phyloP scores from a whole-genome alignment of 257 asterid species.

The Craterostigma plantagineum region DNA sequence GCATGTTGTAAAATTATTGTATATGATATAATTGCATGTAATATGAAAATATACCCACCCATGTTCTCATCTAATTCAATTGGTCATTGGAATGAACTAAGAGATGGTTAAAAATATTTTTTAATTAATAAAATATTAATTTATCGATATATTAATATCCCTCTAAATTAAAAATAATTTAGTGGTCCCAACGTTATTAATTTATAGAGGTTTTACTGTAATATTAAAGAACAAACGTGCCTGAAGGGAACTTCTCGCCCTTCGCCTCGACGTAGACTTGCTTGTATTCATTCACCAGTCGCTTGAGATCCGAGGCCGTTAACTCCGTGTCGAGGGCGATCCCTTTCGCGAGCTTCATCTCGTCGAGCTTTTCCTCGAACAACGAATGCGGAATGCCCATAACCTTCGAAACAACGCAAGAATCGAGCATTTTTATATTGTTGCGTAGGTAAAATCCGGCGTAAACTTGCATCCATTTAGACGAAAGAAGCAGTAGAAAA shows the following conservation, averaged over 20 bases:
- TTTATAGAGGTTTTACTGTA: too few relatives aligned
- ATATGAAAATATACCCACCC: too few relatives aligned
- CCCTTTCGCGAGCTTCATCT: slow-evolving; percentile 38
- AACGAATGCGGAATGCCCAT: slow-evolving; percentile 74
- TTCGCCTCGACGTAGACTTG: slow-evolving; percentile 51
- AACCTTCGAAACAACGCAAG: slow-evolving; percentile 30
- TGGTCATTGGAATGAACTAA: too few relatives aligned
- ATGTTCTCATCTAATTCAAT: too few relatives aligned
- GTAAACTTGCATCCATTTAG: not conserved
- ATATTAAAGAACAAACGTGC: slow-evolving; percentile 19
- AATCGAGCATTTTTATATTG: not conserved
- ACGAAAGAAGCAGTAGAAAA: slow-evolving; percentile 13
- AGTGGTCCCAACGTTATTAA: too few relatives aligned
- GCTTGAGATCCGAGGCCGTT: slow-evolving; percentile 69
- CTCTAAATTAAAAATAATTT: too few relatives aligned
- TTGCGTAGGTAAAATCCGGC: slow-evolving; percentile 14
- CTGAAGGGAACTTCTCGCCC: slow-evolving; percentile 83
- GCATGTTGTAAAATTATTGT: too few relatives aligned
- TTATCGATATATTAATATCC: too few relatives aligned
- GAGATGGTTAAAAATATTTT: too few relatives aligned
- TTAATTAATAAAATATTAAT: too few relatives aligned
- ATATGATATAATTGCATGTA: too few relatives aligned
- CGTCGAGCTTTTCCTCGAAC: slow-evolving; percentile 67
- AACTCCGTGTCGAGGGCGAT: slow-evolving; percentile 61
- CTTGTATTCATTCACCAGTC: slow-evolving; percentile 76